Evolutionary conservation across 768 basidiomycete genomes (phyloP).

Genomic region (Dentipellis fragilis): DNA sequence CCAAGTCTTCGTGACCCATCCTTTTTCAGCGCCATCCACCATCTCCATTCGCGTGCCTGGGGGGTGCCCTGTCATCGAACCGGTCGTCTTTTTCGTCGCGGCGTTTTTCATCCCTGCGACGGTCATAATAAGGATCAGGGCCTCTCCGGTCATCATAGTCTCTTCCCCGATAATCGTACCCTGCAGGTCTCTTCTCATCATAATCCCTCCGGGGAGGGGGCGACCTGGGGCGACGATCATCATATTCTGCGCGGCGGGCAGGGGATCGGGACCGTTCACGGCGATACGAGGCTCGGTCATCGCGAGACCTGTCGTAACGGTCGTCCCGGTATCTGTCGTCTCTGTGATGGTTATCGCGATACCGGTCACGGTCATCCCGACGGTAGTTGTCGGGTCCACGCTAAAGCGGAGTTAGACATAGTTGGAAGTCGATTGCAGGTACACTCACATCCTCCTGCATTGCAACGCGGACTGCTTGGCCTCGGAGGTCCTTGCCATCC

Average conservation of each 20-base stretch:
- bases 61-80: conserved; percentile 56
- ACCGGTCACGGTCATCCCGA: conserved; percentile 54
- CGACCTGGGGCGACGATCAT: conserved; percentile 78
- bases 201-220: conserved; percentile 70
- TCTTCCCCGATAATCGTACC: conserved; percentile 86
- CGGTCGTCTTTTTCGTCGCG: conserved; percentile 81
- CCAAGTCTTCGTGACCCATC: conserved; percentile 4
- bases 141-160: conserved; percentile 74
- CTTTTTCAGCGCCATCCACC: conserved; percentile 62
- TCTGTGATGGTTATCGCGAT: conserved; percentile 15
- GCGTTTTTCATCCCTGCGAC: conserved; percentile 76
- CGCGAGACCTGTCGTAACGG: conserved; percentile 28
- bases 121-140: conserved; percentile 82
- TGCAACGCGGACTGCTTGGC: conserved; percentile 65
- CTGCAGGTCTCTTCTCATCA: conserved; percentile 83
- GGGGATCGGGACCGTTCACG: conserved; percentile 83
- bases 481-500: conserved; percentile 81
- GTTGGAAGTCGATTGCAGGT: conserved; percentile 4
- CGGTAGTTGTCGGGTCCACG: conserved; percentile 70
- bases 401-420: conserved; percentile 23
- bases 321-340: conserved; percentile 34
- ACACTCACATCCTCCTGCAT: conserved; percentile 49
- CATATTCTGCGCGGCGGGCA: conserved; percentile 52
- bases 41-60: conserved; percentile 72
- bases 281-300: conserved; percentile 40